These are phyloP conservation scores for Rhodotorula taiwanensis DNA, from an alignment of 768 basidiomycete species.

Conservation along the genomic window DNA sequence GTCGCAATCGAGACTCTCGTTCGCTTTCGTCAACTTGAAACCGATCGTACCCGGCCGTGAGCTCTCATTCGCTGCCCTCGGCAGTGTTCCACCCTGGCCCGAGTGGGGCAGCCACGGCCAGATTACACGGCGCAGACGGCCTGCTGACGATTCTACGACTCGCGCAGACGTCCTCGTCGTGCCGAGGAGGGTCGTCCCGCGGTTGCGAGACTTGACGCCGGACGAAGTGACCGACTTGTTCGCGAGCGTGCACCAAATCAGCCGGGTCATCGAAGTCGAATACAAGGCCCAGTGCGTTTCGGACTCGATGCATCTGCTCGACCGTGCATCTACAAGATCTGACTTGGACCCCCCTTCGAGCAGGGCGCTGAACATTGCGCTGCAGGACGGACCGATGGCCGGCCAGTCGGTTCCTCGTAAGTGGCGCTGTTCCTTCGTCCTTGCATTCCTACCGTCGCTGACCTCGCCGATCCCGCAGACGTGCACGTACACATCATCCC, in stretches of 20 bases:
- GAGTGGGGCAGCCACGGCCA: too few relatives aligned
- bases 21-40: slow-evolving; percentile 86
- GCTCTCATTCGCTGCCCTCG: slow-evolving; percentile 44
- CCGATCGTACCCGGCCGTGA: slow-evolving; percentile 89
- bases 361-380: slow-evolving; percentile 18
- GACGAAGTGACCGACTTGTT: slow-evolving; percentile 75
- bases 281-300: slow-evolving; percentile 62
- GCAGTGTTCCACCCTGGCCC: neutral
- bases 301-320: too few relatives aligned
- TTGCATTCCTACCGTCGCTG: neutral
- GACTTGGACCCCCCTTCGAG: too few relatives aligned
- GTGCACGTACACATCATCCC: slow-evolving; percentile 92
- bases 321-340: neutral
- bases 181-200: slow-evolving; percentile 52
- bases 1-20: neutral
- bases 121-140: too few relatives aligned
- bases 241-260: slow-evolving; percentile 68
- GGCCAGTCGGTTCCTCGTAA: slow-evolving; percentile 23
- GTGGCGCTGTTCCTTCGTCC: slow-evolving; percentile 14
- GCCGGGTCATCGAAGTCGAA: slow-evolving; percentile 67
- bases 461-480: too few relatives aligned
- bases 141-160: neutral
- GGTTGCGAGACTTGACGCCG: slow-evolving; percentile 51
- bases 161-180: slow-evolving; percentile 55
- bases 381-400: slow-evolving; percentile 37